Evolutionary conservation across 2,329 filamentous ascomycete genomes (phyloP), one percentile per base, ranked within the genome.

Genomic region (Seiridium cupressi): DNA sequence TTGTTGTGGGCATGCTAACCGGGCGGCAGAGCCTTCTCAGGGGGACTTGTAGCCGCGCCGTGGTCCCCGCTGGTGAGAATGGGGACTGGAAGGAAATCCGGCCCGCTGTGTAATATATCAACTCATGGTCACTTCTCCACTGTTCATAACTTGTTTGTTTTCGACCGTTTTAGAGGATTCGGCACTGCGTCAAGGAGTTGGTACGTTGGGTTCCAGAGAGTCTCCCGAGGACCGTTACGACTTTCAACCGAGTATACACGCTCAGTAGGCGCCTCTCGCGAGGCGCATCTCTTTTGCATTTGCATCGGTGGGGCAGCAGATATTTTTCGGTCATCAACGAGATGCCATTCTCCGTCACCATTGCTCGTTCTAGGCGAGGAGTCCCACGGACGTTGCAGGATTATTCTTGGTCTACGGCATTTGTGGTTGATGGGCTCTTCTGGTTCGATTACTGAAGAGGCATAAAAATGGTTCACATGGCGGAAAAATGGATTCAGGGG

Each of bases 1-100:
- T 58, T 61, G 44, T 53, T 53, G 9, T 18, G 59, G 59, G 48
- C 46, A 38, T 61, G 59, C 59, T 58, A 58, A 61, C 59, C 55
- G 55, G 36, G 44, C 44, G 36, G 38, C 46, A 49, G 55, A 58
- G 31, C 55, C 49, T 36, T 26, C 55, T n/a, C 55, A 58, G 32
- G 46, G n/a, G 46, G 46, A 58, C 9, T 58, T 10, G 10, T 18
- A 55, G 36, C 13, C 26, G 26, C 47, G 13, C 31, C 7, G 8
- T 32, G 18, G 11, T 11, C 47, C 49, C 49, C 32, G 4, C 10
- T 51, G 49, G 31, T 32, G 10, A 36, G 18, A 10, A 36, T 31
- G 34, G 32, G 35, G 38, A 49, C 18, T 31, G 11, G 18, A 38
- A 36, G 7, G 8, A 49, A 26, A 10, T 56, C 31, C 11, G 26